Evolutionary conservation across 2,329 filamentous ascomycete genomes (phyloP), one percentile per base, ranked within the genome.

Genomic region (Harringtonia aguacate): DNA sequence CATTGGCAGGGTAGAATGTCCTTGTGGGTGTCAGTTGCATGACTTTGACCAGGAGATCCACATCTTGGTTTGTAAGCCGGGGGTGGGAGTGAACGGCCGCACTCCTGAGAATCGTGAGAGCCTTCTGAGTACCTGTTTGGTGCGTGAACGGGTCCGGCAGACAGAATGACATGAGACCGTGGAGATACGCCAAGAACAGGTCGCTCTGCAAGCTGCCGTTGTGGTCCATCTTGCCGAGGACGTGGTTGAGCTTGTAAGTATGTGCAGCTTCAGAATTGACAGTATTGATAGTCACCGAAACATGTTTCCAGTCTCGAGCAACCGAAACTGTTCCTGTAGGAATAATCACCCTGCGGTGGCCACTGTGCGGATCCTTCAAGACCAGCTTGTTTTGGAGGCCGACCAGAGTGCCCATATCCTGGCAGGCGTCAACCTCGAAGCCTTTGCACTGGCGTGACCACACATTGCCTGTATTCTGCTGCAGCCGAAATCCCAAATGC

Each of bases 81-180:
- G 61, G 55, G 38, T 72, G 70, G 0, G 75, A 80, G 17, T 58
- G 53, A 0, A 76, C 56, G 0, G 71, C 62, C 0, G 71, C 72
- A 0, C 70, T 73, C 0, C 46, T 36, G 1, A 81, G 53, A 1
- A 75, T 72, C 0, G 53, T 49, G 0, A 80, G 50, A 7, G 24
- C 24, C 24, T 27, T 6, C 24, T 27, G 7, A 10, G 24, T 0
- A 74, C 71, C 37, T 71, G 56, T 48, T 81, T 75, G 0, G 72
- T 76, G 0, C 77, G 68, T 73, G 0, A 79, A 58, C 0, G 56
- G 58, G 49, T 80, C 75, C 0, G 69, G 67, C 0, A 76, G 55
- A 22, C 63, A 72, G 39, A 66, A 64, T 0, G 74, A 72, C 0
- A 76, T 80, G 0, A 77, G 45, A 0, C 69, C 73, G 48, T 81